A percentile compares a stretch with the other conserved stretches of the same genome.
phyloP scores from a whole-genome alignment of 2,329 filamentous ascomycete species.

The Beauveria asiatica region DNA sequence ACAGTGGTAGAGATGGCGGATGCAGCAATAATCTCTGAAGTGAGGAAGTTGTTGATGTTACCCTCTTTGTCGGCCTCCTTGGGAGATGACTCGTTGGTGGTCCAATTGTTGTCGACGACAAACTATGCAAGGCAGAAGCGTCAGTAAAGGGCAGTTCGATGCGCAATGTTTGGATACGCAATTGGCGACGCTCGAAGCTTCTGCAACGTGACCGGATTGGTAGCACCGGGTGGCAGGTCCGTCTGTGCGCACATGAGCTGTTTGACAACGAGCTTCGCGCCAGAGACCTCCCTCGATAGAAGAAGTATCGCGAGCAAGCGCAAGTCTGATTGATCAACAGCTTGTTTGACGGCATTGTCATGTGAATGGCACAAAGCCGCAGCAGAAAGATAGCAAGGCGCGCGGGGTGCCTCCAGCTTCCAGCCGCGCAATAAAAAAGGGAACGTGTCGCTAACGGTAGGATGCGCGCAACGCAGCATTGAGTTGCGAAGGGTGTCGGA shows the following conservation, averaged over 20 bases:
- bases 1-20: constrained; percentile 37
- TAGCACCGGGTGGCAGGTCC: not conserved
- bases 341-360: not conserved
- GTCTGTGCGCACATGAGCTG: not conserved
- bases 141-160: not conserved
- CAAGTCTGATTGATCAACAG: not conserved
- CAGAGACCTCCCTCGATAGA: not conserved
- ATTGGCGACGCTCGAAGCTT: not conserved
- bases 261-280: not conserved
- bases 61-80: constrained; percentile 75
- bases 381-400: not conserved
- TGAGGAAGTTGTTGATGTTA: constrained; percentile 90
- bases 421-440: not conserved
- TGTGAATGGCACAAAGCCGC: not conserved
- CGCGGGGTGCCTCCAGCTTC: not conserved
- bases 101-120: constrained; percentile 89
- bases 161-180: not conserved
- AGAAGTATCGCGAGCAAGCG: not conserved
- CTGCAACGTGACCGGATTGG: not conserved
- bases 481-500: not conserved
- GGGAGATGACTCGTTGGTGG: constrained; percentile 68
- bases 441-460: not conserved
- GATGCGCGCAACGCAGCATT: not conserved
- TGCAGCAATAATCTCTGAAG: constrained; percentile 57
- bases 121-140: constrained; percentile 50